Percentiles rank a stretch among this genome's conserved stretches.
Conservation (phyloP, 306 rosid genomes). For the Vigna hirtella region DNA sequence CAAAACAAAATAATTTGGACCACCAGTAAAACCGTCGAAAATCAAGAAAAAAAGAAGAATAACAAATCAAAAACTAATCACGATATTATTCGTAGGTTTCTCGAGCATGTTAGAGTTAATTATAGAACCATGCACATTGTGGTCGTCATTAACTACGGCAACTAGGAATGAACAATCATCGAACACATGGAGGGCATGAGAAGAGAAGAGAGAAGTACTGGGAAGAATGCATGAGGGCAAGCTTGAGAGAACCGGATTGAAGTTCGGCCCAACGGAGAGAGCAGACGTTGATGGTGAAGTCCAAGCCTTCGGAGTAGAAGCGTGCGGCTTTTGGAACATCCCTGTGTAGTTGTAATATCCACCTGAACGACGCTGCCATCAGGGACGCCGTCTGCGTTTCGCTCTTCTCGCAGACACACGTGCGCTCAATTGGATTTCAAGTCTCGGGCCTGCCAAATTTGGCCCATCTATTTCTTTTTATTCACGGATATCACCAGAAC, state of each 20-base stretch:
- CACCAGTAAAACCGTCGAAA: background rate
- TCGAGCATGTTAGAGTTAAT: background rate
- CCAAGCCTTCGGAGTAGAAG: slow-evolving; percentile 83
- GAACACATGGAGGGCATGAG: slow-evolving; percentile 47
- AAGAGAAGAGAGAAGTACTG: slow-evolving; percentile 38
- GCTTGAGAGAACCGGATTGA: slow-evolving; percentile 85
- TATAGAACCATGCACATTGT: background rate
- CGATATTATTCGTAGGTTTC: background rate
- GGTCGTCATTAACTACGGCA: background rate
- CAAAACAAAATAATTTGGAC: background rate
- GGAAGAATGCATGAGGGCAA: slow-evolving; percentile 79
- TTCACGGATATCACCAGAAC: background rate
- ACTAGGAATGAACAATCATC: slow-evolving; percentile 48
- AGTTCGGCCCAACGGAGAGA: slow-evolving; percentile 90
- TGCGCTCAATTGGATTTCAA: background rate
- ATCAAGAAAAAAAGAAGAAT: background rate
- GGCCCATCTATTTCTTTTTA: background rate
- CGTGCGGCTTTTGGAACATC: slow-evolving; percentile 89
- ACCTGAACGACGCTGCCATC: slow-evolving; percentile 78
- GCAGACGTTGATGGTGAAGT: slow-evolving; percentile 76
- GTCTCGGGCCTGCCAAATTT: background rate
- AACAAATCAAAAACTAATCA: background rate
- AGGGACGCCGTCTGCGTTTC: background rate
- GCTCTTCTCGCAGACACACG: background rate
- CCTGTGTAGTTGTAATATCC: slow-evolving; percentile 79